Evolutionary conservation across 352 stramenopile species (phyloP).

Genomic region (Aphanomyces euteiches): DNA sequence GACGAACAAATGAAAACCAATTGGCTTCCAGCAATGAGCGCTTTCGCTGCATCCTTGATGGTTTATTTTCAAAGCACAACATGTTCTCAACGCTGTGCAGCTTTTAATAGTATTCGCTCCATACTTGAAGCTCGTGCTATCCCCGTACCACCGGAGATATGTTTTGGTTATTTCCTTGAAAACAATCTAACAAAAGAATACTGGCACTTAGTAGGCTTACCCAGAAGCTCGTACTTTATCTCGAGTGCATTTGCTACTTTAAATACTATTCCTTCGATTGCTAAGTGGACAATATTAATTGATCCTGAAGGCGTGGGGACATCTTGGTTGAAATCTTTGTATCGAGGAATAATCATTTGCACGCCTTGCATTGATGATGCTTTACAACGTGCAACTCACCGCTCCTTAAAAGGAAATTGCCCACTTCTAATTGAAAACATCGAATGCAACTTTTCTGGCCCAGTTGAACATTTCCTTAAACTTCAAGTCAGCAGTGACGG

Average conservation of each 20-base stretch:
- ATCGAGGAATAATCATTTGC: not conserved
- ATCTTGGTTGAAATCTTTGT: constrained; percentile 14
- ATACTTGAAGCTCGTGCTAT: not conserved
- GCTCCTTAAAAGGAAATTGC: not conserved
- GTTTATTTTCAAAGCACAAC: constrained; percentile 10
- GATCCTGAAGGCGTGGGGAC: constrained; percentile 11
- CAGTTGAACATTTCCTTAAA: not conserved
- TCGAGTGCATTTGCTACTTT: not conserved
- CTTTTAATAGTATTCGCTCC: not conserved
- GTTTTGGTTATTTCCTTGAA: constrained; percentile 1
- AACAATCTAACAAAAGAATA: not conserved
- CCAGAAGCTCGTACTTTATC: not conserved
- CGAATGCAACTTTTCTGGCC: constrained; percentile 11
- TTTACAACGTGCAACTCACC: not conserved
- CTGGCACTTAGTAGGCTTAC: not conserved
- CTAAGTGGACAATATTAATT: constrained; percentile 8
- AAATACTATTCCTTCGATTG: not conserved
- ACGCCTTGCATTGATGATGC: not conserved
- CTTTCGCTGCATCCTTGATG: constrained; percentile 5
- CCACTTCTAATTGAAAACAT: constrained; percentile 12
- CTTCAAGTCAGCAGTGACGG: not conserved
- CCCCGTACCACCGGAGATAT: not conserved
- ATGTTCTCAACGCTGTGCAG: not conserved
- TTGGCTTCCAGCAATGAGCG: constrained; percentile 10
- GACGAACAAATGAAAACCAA: not conserved